Percentiles rank a stretch among this genome's conserved stretches.
phyloP scores from a whole-genome alignment of 805 yeast species.

The Saturnispora galanensis region DNA sequence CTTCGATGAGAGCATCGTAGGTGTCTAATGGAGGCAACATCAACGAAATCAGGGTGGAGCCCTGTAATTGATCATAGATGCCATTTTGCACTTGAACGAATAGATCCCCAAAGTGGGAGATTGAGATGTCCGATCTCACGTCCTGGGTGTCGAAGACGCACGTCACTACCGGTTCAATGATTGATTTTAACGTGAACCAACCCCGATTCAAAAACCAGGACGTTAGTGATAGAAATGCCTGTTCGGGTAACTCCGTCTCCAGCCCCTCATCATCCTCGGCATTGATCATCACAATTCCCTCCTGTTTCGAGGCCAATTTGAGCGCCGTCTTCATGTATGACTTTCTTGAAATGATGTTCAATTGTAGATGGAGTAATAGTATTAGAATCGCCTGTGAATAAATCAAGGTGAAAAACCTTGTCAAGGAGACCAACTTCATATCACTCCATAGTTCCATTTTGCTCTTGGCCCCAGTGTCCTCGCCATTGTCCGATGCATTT shows the following conservation, averaged over 20 bases:
- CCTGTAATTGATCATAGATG: constrained; percentile 12
- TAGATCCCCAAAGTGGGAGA: constrained; percentile 42
- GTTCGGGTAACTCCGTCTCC: constrained; percentile 46
- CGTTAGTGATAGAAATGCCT: constrained; percentile 73
- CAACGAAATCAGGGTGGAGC: constrained; percentile 14
- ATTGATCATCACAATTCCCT: constrained; percentile 24
- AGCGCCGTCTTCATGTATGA: constrained; percentile 76
- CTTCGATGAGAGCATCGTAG: constrained; percentile 46
- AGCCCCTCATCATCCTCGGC: constrained; percentile 21
- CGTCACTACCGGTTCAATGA: constrained; percentile 47
- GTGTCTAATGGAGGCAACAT: constrained; percentile 43
- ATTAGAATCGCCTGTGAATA: constrained; percentile 62
- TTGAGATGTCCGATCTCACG: constrained; percentile 62
- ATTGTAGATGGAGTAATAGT: constrained; percentile 74
- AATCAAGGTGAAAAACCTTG: constrained; percentile 61
- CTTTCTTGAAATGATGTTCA: constrained; percentile 80
- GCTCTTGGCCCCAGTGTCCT: constrained; percentile 9
- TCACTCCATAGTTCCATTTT: constrained; percentile 78
- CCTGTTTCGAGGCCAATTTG: constrained; percentile 45
- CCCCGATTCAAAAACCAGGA: constrained; percentile 95
- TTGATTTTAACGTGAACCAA: constrained; percentile 48
- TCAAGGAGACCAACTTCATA: constrained; percentile 61
- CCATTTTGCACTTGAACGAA: constrained; percentile 30
- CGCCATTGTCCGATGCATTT: neutral
- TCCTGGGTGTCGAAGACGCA: constrained; percentile 52